Evolutionary conservation across 1,284 basidiomycete genomes (phyloP).

Genomic region (Dichomitus squalens): DNA sequence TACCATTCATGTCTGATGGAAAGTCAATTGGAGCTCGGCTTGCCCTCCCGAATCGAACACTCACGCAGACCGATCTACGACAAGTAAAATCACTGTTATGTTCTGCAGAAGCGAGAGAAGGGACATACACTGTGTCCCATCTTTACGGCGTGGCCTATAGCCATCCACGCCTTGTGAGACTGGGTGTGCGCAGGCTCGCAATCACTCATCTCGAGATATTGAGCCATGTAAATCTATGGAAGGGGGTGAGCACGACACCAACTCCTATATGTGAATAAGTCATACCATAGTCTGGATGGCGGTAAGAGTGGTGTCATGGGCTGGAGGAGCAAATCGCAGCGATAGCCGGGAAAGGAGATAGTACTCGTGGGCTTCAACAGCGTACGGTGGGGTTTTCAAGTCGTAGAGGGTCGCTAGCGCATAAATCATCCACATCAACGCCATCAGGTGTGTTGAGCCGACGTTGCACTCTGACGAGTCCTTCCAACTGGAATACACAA

Average conservation of each 20-base stretch:
- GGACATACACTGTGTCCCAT: constrained; percentile 56
- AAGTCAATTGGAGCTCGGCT: not conserved
- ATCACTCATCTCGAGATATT: constrained; percentile 62
- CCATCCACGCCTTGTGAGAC: constrained; percentile 53
- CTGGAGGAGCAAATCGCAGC: constrained; percentile 48
- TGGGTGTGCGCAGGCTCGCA: constrained; percentile 43
- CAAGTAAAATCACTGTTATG: not conserved
- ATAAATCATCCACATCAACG: constrained; percentile 56
- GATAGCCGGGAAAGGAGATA: constrained; percentile 55
- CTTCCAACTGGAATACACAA: constrained; percentile 48
- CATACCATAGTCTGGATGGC: constrained; percentile 56
- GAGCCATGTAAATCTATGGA: constrained; percentile 56
- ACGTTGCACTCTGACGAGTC: constrained; percentile 10
- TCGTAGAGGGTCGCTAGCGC: constrained; percentile 50
- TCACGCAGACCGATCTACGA: constrained; percentile 67
- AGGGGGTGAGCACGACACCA: not conserved
- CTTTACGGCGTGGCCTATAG: constrained; percentile 58
- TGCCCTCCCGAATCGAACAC: constrained; percentile 23
- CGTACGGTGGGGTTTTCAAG: constrained; percentile 41
- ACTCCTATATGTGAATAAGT: not conserved
- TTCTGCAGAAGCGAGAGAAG: not conserved
- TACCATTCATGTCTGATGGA: constrained; percentile 59
- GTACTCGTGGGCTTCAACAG: constrained; percentile 57
- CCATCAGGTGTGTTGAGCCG: constrained; percentile 44
- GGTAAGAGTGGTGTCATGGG: constrained; percentile 50